Evolutionary conservation across 164 flowering plant genomes (phyloP), one percentile per base, ranked within the genome.

Genomic region (Houttuynia cordata): DNA sequence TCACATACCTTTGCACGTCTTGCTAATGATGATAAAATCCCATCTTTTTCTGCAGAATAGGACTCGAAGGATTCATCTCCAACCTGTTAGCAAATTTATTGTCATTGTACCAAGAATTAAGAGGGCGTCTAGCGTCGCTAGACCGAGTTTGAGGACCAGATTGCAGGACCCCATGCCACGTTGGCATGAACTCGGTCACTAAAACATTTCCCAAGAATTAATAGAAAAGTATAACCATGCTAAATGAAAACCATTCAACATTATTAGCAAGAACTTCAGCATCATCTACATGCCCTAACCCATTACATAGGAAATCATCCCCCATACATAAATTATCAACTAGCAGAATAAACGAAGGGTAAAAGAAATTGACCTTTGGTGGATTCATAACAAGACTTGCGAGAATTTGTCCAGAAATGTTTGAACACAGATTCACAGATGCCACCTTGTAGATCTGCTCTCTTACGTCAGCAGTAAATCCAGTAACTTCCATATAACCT

Each of bases 401-500:
- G 71, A 93, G 95, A 80, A 93, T 86, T 73, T 93, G 99, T 61
- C 99, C 99, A 42, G 97, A 79, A 56, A 93, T 86, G 62, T 93
- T 94, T 30, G 99, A 91, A 64, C 99, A 94, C 45, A 88, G 91
- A 70, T 94, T 91, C 24, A 94, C 97, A 50, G 99, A 86, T 37
- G 99, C 95, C 40, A 94, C 77, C 78, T 94, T 94, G 83, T 94
- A 94, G 58, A 94, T 87, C 64, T 91, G 99, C 67, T 94, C 95
- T 75, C 89, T 81, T 49, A 91, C 71, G 20, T 81, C 88, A 65
- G 88, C 69, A 70, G 72, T 54, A 66, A 94, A 88, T 56, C 99
- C 99, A 34, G 99, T 94, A 23, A 94, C 81, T 71, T 94, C 97
- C 99, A 94, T 94, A 77, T 91, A 94, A 68, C 99, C 99, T 73